Conservation (phyloP, 371 early-diverging fungal species). For the Mucor indicus region DNA sequence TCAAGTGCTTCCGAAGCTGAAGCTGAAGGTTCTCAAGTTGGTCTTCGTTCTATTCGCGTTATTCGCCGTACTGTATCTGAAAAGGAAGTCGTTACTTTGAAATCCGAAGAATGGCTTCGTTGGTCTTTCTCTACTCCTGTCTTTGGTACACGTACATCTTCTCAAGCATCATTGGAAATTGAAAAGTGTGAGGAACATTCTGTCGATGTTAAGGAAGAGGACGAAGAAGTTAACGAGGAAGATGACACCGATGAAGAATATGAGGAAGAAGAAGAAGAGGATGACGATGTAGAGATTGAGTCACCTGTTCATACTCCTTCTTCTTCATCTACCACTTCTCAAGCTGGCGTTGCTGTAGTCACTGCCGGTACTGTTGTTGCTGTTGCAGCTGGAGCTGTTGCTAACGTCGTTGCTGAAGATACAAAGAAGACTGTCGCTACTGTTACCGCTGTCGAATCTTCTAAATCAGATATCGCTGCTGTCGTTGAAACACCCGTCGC, state of each 20-base stretch:
- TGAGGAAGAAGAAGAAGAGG: slow-evolving; percentile 12
- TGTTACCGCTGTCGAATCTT: neutral
- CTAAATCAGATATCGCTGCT: slow-evolving; percentile 1
- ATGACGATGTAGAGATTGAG: slow-evolving; percentile 10
- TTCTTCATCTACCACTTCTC: slow-evolving; percentile 11
- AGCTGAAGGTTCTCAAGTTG: slow-evolving; percentile 36
- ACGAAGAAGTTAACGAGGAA: slow-evolving; percentile 29
- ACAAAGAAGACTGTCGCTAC: neutral
- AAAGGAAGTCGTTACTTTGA: slow-evolving; percentile 19
- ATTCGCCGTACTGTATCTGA: slow-evolving; percentile 19
- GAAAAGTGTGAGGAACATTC: slow-evolving; percentile 27
- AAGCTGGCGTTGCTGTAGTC: slow-evolving; percentile 10
- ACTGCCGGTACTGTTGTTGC: slow-evolving; percentile 4
- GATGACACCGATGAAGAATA: slow-evolving; percentile 26
- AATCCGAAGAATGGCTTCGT: slow-evolving; percentile 36
- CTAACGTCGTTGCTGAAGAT: neutral
- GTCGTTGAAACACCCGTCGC: slow-evolving; percentile 5
- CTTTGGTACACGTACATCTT: slow-evolving; percentile 22
- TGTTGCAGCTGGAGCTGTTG: slow-evolving; percentile 8
- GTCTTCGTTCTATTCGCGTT: slow-evolving; percentile 27
- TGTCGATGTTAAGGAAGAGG: slow-evolving; percentile 22
- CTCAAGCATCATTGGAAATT: slow-evolving; percentile 6
- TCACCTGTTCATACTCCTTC: slow-evolving; percentile 21
- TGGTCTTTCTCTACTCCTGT: slow-evolving; percentile 43
- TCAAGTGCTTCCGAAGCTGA: slow-evolving; percentile 20